Conservation (phyloP, 176 grass and related monocot genomes). For the Dactylis glomerata region DNA sequence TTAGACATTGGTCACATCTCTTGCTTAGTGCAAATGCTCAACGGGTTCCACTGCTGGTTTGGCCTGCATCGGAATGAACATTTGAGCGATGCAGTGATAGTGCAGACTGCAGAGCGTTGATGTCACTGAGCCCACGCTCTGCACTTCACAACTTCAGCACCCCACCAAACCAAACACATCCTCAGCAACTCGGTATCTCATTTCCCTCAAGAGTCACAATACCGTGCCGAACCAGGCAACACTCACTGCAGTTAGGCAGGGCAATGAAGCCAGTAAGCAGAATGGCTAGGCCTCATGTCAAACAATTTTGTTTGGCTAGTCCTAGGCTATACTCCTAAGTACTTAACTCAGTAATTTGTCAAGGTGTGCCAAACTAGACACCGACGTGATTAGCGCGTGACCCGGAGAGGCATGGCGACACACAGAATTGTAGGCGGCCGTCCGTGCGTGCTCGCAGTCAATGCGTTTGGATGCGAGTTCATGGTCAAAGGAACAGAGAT, state of each 20-base stretch:
- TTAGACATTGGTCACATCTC: background rate
- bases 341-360: background rate
- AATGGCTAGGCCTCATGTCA: background rate
- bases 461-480: conserved; percentile 13
- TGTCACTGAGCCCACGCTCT: background rate
- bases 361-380: conserved; percentile 16
- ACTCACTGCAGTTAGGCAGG: background rate
- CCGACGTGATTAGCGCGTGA: background rate
- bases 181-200: background rate
- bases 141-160: background rate
- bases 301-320: too few relatives aligned
- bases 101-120: background rate
- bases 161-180: background rate
- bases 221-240: background rate
- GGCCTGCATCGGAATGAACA: background rate
- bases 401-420: background rate
- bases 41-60: background rate
- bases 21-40: background rate
- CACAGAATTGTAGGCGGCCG: conserved; percentile 13
- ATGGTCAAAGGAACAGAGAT: conserved; percentile 30
- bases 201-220: background rate
- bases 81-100: background rate
- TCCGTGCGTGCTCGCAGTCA: background rate
- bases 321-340: background rate
- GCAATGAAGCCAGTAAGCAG: background rate